Evolutionary conservation across 208 protist species (phyloP).

Genomic region (Crithidia expoeki): DNA sequence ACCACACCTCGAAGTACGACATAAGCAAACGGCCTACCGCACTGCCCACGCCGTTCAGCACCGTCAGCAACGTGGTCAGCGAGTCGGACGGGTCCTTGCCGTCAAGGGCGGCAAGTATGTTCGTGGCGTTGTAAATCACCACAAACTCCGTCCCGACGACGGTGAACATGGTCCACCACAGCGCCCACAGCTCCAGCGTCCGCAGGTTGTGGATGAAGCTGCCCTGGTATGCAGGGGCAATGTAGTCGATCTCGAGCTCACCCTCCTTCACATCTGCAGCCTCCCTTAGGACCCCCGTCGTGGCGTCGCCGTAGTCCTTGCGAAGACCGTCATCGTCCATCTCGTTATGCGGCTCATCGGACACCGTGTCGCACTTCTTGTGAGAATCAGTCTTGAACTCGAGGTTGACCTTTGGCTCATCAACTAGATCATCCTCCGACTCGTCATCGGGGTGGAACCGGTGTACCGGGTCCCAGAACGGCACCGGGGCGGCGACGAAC

Average conservation of each 20-base stretch:
- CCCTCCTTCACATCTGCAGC: neutral
- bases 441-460: slow-evolving; percentile 8
- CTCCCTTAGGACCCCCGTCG: neutral
- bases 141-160: slow-evolving; percentile 47
- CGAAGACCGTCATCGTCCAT: neutral
- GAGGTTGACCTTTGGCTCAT: neutral
- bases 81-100: slow-evolving; percentile 30
- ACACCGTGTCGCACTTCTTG: neutral
- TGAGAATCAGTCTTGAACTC: neutral
- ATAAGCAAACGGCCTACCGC: slow-evolving; percentile 65
- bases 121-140: slow-evolving; percentile 61
- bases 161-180: slow-evolving; percentile 58
- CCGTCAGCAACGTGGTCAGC: slow-evolving; percentile 57
- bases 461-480: slow-evolving; percentile 27
- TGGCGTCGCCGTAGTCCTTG: neutral
- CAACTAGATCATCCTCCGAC: neutral
- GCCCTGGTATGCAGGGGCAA: slow-evolving; percentile 64
- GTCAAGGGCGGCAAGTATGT: slow-evolving; percentile 53
- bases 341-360: slow-evolving; percentile 1
- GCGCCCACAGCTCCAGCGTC: slow-evolving; percentile 50
- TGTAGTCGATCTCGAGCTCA: slow-evolving; percentile 45
- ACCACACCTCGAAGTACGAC: slow-evolving; percentile 58
- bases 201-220: slow-evolving; percentile 49
- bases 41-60: slow-evolving; percentile 69
- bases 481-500: slow-evolving; percentile 30